phyloP scores from a whole-genome alignment of 768 basidiomycete genomes.

The Russula vinacea region DNA sequence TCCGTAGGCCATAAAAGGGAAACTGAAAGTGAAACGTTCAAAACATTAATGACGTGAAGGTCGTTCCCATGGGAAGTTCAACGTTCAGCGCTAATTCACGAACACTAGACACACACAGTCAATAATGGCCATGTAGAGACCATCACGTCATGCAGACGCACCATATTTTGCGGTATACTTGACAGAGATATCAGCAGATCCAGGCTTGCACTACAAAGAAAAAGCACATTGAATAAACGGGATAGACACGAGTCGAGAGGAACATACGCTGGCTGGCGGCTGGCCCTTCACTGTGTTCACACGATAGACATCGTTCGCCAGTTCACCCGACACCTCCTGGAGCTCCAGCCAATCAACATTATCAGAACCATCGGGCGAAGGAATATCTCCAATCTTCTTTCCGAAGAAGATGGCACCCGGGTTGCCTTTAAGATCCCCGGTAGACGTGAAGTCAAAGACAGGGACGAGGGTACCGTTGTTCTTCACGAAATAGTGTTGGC shows the following conservation, averaged over 20 bases:
- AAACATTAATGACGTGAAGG: neutral
- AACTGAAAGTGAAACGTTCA: neutral
- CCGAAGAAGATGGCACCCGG: constrained; percentile 17
- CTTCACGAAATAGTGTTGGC: constrained; percentile 25
- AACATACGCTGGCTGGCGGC: constrained; percentile 17
- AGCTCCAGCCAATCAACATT: constrained; percentile 26
- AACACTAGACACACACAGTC: constrained; percentile 3
- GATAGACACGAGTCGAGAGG: neutral
- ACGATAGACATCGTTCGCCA: constrained; percentile 21
- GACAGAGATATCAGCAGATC: constrained; percentile 11
- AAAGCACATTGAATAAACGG: neutral
- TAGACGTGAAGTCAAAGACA: constrained; percentile 23
- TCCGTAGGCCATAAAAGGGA: neutral
- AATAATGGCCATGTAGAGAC: neutral
- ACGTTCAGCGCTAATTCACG: neutral
- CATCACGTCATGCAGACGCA: constrained; percentile 3
- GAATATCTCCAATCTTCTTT: constrained; percentile 1
- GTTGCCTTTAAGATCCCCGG: neutral
- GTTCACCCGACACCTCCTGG: neutral
- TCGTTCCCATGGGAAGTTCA: neutral
- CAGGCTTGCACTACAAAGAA: constrained; percentile 16
- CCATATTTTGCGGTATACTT: constrained; percentile 27
- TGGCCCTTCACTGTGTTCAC: constrained; percentile 21
- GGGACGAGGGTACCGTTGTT: neutral
- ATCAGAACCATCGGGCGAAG: constrained; percentile 1